Percentiles rank a stretch among this genome's conserved stretches.
Evolutionary conservation across 2,329 filamentous ascomycete genomes (phyloP).

Genomic region (Botryotinia narcissicola): DNA sequence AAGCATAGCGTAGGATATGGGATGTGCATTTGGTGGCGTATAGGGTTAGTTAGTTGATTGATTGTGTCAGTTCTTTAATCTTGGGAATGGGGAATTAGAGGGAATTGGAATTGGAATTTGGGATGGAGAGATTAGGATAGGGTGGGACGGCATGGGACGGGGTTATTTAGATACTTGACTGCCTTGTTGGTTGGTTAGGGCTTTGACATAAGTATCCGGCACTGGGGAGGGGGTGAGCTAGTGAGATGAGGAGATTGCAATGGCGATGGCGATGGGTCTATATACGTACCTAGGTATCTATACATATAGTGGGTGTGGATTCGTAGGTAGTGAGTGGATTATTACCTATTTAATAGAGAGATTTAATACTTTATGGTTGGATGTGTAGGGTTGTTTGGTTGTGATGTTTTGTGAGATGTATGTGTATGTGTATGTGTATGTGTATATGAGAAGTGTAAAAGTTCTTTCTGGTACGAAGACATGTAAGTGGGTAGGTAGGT

Average conservation of each 20-base stretch:
- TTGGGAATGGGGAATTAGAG: neutral
- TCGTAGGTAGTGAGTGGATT: neutral
- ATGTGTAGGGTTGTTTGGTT: neutral
- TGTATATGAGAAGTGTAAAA: neutral
- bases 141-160: too few relatives aligned
- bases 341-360: constrained; percentile 4
- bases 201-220: neutral
- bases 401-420: neutral
- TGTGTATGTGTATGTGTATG: neutral
- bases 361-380: neutral
- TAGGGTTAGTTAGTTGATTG: neutral
- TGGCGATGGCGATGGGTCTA: neutral
- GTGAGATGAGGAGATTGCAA: neutral
- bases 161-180: neutral
- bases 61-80: neutral
- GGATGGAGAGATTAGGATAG: neutral
- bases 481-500: too few relatives aligned
- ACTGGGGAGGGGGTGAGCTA: neutral
- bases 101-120: neutral
- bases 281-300: neutral
- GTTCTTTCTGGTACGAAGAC: neutral
- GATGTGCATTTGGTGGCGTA: constrained; percentile 2
- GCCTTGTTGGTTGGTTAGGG: neutral
- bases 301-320: neutral
- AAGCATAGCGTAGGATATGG: constrained; percentile 9